These are phyloP conservation scores for Oxytropis ochrocephala DNA, from an alignment of 306 rosid genomes.

Conservation along the genomic window DNA sequence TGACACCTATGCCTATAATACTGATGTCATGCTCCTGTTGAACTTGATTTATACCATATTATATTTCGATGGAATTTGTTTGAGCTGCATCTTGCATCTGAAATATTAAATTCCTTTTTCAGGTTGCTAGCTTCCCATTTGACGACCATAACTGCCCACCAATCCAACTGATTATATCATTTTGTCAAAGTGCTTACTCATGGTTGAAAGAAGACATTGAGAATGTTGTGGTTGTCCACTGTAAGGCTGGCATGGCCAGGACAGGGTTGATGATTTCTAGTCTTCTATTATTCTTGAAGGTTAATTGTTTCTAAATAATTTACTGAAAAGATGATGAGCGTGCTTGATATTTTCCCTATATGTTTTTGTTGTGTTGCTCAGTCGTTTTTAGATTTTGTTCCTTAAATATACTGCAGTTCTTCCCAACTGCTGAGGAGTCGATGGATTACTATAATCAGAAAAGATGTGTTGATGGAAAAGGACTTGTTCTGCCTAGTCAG, in stretches of 20 bases:
- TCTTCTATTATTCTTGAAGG: conserved; percentile 89
- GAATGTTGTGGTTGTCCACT: conserved; percentile 97
- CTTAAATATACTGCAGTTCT: conserved; percentile 58
- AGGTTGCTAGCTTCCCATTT: conserved; percentile 95
- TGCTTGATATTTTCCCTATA: not conserved
- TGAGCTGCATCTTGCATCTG: conserved; percentile 17
- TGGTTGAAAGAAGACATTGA: conserved; percentile 97
- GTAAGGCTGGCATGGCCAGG: conserved; percentile 99
- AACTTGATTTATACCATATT: not conserved
- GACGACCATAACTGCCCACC: conserved; percentile 99
- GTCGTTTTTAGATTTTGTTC: conserved; percentile 2
- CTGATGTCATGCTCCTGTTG: not conserved
- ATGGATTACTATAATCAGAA: conserved; percentile 95
- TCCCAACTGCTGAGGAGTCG: conserved; percentile 95
- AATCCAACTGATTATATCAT: conserved; percentile 64
- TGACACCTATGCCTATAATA: not conserved
- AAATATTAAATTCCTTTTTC: conserved; percentile 29
- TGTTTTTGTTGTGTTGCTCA: not conserved
- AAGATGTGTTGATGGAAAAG: conserved; percentile 93
- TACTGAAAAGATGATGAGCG: conserved; percentile 3
- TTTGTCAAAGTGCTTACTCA: conserved; percentile 94
- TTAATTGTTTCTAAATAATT: conserved; percentile 18
- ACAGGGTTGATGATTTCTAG: conserved; percentile 99
- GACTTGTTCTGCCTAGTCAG: conserved; percentile 95
- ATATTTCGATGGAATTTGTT: conserved; percentile 12